These are phyloP conservation scores for Leavenworthia alabamica DNA, from an alignment of 345 rosid genomes.

Conservation along the genomic window DNA sequence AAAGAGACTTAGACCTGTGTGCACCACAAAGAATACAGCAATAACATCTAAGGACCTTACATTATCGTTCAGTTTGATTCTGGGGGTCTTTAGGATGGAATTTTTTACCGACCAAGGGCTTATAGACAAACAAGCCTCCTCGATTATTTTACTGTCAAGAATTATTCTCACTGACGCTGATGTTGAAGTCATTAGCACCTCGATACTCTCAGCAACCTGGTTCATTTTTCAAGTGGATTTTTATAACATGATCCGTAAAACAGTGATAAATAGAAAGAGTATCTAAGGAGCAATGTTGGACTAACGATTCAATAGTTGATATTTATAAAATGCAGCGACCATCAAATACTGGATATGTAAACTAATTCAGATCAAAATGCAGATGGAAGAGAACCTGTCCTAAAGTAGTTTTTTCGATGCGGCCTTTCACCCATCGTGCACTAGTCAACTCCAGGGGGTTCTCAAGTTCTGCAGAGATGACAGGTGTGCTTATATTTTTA, in stretches of 20 bases:
- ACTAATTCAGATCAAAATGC: not conserved
- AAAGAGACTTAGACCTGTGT: conserved; percentile 18
- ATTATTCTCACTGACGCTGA: conserved; percentile 60
- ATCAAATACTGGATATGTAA: not conserved
- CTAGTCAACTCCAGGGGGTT: conserved; percentile 35
- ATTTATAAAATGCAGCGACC: not conserved
- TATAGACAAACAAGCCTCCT: conserved; percentile 57
- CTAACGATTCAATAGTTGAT: conserved; percentile 6
- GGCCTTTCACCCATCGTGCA: conserved; percentile 68
- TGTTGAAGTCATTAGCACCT: conserved; percentile 73
- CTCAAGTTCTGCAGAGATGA: conserved; percentile 82
- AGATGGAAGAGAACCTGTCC: conserved; percentile 63
- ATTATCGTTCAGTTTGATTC: conserved; percentile 47
- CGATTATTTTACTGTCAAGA: conserved; percentile 63
- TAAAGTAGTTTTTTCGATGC: conserved; percentile 70
- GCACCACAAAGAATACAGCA: not conserved
- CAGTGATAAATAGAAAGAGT: conserved; percentile 6
- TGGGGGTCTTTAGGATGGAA: conserved; percentile 58
- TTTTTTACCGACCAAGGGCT: conserved; percentile 71
- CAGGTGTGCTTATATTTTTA: conserved; percentile 84
- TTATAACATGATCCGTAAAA: conserved; percentile 2
- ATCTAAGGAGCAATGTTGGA: conserved; percentile 12
- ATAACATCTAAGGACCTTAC: conserved; percentile 32
- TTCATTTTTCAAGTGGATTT: conserved; percentile 18
- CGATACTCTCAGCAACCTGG: conserved; percentile 83